phyloP scores from a whole-genome alignment of 768 basidiomycete genomes.

The Psilocybe tampanensis region DNA sequence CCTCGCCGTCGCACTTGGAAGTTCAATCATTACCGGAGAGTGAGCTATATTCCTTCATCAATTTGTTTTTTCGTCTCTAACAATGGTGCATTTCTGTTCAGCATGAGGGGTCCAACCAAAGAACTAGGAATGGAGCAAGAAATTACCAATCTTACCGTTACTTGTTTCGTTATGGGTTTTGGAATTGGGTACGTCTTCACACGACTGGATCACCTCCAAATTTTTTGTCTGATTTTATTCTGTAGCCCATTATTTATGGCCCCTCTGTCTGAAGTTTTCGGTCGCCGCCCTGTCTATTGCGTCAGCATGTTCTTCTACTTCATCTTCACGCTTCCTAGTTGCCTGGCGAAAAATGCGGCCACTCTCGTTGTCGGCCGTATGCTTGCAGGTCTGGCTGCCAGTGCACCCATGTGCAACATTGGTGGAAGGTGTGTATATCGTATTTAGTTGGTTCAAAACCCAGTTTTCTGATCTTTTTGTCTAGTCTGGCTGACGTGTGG shows the following conservation, averaged over 20 bases:
- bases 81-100: conserved; percentile 10
- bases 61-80: background rate
- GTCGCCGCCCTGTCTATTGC: conserved; percentile 38
- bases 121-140: conserved; percentile 35
- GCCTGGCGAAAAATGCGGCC: conserved; percentile 44
- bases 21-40: conserved; percentile 45
- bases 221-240: conserved; percentile 17
- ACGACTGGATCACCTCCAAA: conserved; percentile 15
- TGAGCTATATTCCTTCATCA: conserved; percentile 20
- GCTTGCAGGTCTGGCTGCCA: conserved; percentile 46
- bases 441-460: background rate
- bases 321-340: conserved; percentile 49
- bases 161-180: conserved; percentile 45
- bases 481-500: conserved; percentile 44
- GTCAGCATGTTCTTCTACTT: conserved; percentile 42
- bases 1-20: conserved; percentile 38
- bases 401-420: conserved; percentile 46
- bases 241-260: conserved; percentile 43
- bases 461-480: background rate
- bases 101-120: conserved; percentile 33
- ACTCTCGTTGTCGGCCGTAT: conserved; percentile 46
- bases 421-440: conserved; percentile 34
- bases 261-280: conserved; percentile 39
- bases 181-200: conserved; percentile 34
- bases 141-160: conserved; percentile 43